Base-by-base conservation (phyloP, 2,329 filamentous ascomycete genomes). In the Emericellopsis cladophorae region DNA sequence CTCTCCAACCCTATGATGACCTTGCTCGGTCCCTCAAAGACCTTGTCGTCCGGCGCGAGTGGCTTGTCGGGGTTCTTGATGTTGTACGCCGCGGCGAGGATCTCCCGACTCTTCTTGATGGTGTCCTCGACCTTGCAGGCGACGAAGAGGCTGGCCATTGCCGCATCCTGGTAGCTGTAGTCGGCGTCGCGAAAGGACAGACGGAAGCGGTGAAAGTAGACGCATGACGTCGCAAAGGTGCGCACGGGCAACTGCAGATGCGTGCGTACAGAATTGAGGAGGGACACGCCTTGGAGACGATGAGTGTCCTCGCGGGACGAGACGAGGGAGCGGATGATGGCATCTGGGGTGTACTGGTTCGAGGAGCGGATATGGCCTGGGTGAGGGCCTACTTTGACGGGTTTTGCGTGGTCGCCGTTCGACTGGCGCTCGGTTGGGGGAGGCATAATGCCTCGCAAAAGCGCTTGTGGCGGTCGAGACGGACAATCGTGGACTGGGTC, bases 51-150 rank as follows among this genome's bases (percentile, higher is more conserved):
- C 4, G 84, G 76, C 15, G 82, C 82, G 31, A 58, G 83, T 61
- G 61, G 87, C 72, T 60, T 84, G 58, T 62, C 81, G 49, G 52
- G 75, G 55, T 62, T 74, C 61, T 88, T 92, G 31, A 94, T 66
- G 54, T 95, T 95, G 62, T 90, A 87, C 21, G 86, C 82, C 1
- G 89, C 88, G 44, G 87, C 93, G 14, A 96, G 69, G 45, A 98
- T 93, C 47, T 98, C 92, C 43, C 77, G 79, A 4, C 87, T 94
- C 66, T 96, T 96, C 65, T 98, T 98, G 49, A 95, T 75, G 1
- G 92, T 98, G 59, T 98, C 92, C 61, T 98, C 92, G 36, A 93
- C 88, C 65, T 98, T 98, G 69, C 90, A 96, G 3, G 89, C 89
- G 3, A 89, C 84, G 54, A 96, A 90, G 8, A 98, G 67, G 21